Evolutionary conservation across 768 basidiomycete genomes (phyloP).

Genomic region (Amanita thiersii): DNA sequence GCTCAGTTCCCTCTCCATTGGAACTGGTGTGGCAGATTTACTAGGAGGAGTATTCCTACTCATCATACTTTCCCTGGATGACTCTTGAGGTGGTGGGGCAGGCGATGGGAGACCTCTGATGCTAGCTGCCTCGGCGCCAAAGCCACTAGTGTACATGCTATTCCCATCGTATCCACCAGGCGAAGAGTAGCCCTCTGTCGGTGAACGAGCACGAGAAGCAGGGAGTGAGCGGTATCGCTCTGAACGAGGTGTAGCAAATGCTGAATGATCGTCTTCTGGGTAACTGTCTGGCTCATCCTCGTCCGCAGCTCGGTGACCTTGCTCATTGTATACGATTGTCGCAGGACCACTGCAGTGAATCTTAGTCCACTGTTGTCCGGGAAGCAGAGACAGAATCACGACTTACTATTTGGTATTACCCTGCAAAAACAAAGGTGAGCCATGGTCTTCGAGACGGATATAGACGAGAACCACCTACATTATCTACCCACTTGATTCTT

Average conservation of each 20-base stretch:
- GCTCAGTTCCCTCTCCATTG: conserved; percentile 4
- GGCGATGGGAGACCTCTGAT: conserved; percentile 7
- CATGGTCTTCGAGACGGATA: conserved; percentile 4
- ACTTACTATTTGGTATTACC: conserved; percentile 68
- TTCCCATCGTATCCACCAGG: conserved; percentile 17
- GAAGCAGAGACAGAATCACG: too few relatives aligned
- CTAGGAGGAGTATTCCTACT: conserved; percentile 2
- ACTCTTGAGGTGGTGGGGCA: neutral
- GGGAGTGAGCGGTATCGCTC: conserved; percentile 34
- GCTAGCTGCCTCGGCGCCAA: neutral
- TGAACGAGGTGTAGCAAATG: conserved; percentile 28
- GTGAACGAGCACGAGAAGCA: conserved; percentile 48
- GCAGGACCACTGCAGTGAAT: conserved; percentile 56
- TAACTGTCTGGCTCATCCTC: conserved; percentile 63
- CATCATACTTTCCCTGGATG: conserved; percentile 1
- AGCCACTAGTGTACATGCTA: neutral
- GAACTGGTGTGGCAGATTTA: neutral
- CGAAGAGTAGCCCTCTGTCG: conserved; percentile 24
- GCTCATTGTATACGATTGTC: conserved; percentile 75
- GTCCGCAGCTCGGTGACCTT: conserved; percentile 55
- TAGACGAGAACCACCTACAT: conserved; percentile 35
- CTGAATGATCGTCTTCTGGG: conserved; percentile 52
- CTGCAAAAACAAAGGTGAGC: conserved; percentile 22
- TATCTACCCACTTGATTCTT: conserved; percentile 76
- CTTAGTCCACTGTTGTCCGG: too few relatives aligned